Conservation (phyloP, 1,284 basidiomycete species). For the Leccinum variabile region DNA sequence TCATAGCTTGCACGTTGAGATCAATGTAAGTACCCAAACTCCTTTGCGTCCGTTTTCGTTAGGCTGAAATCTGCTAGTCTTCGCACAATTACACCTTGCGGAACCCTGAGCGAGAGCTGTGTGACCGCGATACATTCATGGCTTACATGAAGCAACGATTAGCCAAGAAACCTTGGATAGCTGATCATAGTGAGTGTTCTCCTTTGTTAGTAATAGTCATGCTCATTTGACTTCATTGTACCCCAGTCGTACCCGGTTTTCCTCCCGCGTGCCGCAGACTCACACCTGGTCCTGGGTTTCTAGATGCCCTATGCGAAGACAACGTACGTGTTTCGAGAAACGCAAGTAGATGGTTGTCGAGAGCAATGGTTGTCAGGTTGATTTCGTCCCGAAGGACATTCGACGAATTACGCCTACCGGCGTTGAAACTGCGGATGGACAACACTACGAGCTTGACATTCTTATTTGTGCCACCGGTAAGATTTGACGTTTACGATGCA, state of each 20-base stretch:
- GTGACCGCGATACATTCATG: constrained; percentile 40
- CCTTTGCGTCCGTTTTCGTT: background rate
- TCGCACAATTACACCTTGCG: constrained; percentile 47
- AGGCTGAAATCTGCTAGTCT: constrained; percentile 36
- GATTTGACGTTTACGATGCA: background rate
- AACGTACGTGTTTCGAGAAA: constrained; percentile 25
- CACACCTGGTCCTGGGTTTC: constrained; percentile 66
- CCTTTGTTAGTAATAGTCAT: background rate
- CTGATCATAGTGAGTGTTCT: constrained; percentile 42
- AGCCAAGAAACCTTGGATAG: constrained; percentile 51
- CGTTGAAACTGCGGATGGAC: constrained; percentile 55
- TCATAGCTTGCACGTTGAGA: constrained; percentile 47
- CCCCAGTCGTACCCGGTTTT: constrained; percentile 57
- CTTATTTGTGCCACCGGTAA: constrained; percentile 59
- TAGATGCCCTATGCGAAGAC: constrained; percentile 44
- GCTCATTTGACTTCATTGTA: constrained; percentile 1
- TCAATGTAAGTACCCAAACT: constrained; percentile 43
- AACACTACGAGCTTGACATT: constrained; percentile 54
- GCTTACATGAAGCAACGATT: constrained; percentile 53
- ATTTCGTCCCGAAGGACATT: constrained; percentile 53
- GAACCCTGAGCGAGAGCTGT: constrained; percentile 43
- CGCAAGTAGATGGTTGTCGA: background rate
- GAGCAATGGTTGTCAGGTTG: constrained; percentile 42
- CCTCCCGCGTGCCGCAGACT: constrained; percentile 52
- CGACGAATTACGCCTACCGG: constrained; percentile 52